Evolutionary conservation across 2,329 filamentous ascomycete species (phyloP), one percentile per base, ranked within the genome.

Genomic region (Cyanodermella asteris): DNA sequence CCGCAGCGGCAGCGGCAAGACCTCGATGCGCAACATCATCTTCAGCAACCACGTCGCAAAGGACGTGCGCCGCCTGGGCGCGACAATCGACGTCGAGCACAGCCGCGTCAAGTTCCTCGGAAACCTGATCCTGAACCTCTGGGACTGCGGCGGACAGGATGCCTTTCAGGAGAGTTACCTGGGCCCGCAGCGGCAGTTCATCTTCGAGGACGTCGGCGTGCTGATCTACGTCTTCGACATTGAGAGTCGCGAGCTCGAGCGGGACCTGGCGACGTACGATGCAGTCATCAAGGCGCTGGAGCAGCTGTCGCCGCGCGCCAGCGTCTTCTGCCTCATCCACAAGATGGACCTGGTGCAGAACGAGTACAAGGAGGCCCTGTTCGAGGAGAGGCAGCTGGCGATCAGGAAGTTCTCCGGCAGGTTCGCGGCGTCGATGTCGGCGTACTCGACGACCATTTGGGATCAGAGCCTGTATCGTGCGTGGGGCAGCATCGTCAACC

Each of bases 211-310:
- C 46, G 87, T 93, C 32, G 84, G 82, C 25, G 87, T 94, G 25
- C 66, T 97, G 30, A 94, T 97, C 50, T 97, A 97, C 56, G 87
- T 97, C 48, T 97, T 97, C 53, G 87, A 97, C 47, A 90, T 94
- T 37, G 87, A 94, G 48, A 91, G 78, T 11, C 74, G 81, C 44
- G 87, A 94, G 47, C 80, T 91, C 39, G 77, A 87, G 18, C 74
- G 80, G 39, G 87, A 97, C 46, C 67, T 94, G 26, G 70, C 84
- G 29, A 91, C 81, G 30, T 97, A 94, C 56, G 70, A 73, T 26
- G 74, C 77, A 36, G 87, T 94, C 45, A 78, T 94, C 38, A 68
- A 72, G 24, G 87, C 87, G 1, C 61, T 97, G 19, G 64, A 72
- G 28, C 82, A 94, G 51, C 91, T 71, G 59, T 90, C 77, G 23